Evolutionary conservation across 805 yeast species (phyloP).

Genomic region (Ogataea ramenticola): DNA sequence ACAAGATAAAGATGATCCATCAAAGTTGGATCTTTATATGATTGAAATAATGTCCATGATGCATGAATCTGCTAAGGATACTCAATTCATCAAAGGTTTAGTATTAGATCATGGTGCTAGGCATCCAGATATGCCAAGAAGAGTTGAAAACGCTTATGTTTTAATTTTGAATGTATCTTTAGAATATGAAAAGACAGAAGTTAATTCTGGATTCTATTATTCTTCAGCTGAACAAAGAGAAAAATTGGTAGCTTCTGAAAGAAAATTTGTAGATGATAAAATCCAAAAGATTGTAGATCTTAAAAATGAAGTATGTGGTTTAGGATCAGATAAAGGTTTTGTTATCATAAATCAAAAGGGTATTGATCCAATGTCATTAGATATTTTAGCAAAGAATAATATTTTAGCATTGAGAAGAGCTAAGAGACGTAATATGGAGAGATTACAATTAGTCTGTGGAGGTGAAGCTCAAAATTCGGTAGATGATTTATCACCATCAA

Average conservation of each 20-base stretch:
- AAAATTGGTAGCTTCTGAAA: conserved; percentile 85
- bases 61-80: conserved; percentile 78
- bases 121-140: conserved; percentile 98
- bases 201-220: conserved; percentile 91
- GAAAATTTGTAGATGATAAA: conserved; percentile 91
- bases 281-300: conserved; percentile 84
- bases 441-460: conserved; percentile 91
- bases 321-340: conserved; percentile 66
- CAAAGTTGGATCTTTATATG: conserved; percentile 83
- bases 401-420: conserved; percentile 96
- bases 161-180: conserved; percentile 87
- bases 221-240: conserved; percentile 95
- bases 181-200: conserved; percentile 97
- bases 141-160: conserved; percentile 75
- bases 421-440: conserved; percentile 98
- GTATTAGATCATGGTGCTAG: conserved; percentile 98
- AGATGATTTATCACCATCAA: conserved; percentile 75
- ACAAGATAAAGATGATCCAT: conserved; percentile 32
- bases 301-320: conserved; percentile 85
- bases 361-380: conserved; percentile 96
- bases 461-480: conserved; percentile 98
- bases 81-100: conserved; percentile 77
- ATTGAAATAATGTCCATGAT: conserved; percentile 98
- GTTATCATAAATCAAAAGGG: conserved; percentile 98
- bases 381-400: conserved; percentile 85